Conservation (phyloP, 108 stramenopile species). For the Seminavis robusta region DNA sequence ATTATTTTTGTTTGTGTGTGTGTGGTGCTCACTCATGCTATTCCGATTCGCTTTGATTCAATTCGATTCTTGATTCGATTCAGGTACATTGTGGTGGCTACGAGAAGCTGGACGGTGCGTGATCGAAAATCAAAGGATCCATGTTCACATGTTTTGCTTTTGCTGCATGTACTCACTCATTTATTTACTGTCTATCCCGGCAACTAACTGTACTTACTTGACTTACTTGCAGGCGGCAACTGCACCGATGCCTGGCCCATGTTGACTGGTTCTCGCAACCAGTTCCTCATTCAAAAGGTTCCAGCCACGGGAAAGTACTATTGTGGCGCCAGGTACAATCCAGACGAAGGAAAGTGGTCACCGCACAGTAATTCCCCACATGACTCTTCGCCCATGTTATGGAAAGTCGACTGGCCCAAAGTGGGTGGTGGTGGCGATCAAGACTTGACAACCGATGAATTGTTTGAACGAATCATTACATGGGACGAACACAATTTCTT, state of each 20-base stretch:
- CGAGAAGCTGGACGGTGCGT: constrained; percentile 29
- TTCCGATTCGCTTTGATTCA: too few species aligned
- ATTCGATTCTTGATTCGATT: too few species aligned
- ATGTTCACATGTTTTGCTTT: too few species aligned
- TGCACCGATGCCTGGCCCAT: constrained; percentile 42
- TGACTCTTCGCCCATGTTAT: constrained; percentile 18
- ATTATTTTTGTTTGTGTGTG: too few species aligned
- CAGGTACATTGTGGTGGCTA: constrained; percentile 31
- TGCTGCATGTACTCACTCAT: too few species aligned
- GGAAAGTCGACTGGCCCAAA: constrained; percentile 32
- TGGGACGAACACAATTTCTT: constrained; percentile 31
- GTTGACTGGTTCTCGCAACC: constrained; percentile 38
- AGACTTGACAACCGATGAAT: constrained; percentile 32
- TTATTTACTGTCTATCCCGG: too few species aligned
- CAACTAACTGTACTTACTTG: too few species aligned
- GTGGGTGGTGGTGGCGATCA: constrained; percentile 33
- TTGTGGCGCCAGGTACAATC: constrained; percentile 27
- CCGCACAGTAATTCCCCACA: constrained; percentile 30
- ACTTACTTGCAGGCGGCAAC: constrained; percentile 28
- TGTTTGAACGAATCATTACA: constrained; percentile 25
- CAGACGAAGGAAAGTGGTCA: constrained; percentile 27
- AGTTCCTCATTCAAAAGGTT: constrained; percentile 30
- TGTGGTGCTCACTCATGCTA: too few species aligned
- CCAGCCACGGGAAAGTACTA: constrained; percentile 18
- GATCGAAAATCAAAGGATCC: constrained; percentile 21